Conservation (phyloP, 768 basidiomycete species). For the Amanita rubescens region DNA sequence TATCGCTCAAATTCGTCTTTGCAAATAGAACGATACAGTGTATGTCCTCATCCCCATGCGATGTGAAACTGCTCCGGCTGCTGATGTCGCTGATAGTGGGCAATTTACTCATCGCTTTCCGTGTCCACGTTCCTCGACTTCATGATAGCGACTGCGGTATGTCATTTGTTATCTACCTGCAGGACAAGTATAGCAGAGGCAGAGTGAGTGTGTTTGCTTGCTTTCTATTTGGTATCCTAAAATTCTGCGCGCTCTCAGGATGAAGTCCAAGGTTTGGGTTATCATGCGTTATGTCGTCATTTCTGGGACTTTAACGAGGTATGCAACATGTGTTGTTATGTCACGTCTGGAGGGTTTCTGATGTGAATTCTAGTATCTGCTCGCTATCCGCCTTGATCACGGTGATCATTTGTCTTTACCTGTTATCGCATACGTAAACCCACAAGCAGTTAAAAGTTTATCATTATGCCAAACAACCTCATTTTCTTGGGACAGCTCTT, state of each 20-base stretch:
- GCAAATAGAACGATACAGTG: background rate
- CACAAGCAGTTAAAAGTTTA: slow-evolving; percentile 10
- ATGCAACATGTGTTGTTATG: background rate
- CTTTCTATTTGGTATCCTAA: background rate
- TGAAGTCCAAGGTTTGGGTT: slow-evolving; percentile 13
- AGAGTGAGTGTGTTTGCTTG: background rate
- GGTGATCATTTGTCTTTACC: background rate
- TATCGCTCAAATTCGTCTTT: too few relatives aligned
- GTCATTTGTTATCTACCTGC: background rate
- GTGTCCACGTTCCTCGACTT: background rate
- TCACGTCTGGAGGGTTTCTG: too few relatives aligned
- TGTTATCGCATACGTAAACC: background rate
- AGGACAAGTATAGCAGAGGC: too few relatives aligned
- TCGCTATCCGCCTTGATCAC: background rate
- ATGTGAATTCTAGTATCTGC: background rate
- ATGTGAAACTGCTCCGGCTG: background rate
- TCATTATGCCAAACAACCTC: slow-evolving; percentile 13
- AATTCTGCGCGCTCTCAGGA: slow-evolving; percentile 5
- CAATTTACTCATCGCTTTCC: background rate
- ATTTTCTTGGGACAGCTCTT: slow-evolving; percentile 16
- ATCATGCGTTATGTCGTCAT: slow-evolving; percentile 15
- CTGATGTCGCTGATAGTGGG: background rate
- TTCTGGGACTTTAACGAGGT: slow-evolving; percentile 18
- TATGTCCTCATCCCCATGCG: background rate
- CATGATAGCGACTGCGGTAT: background rate